Percentiles rank a stretch among this genome's conserved stretches.
Conservation (phyloP, 257 asterid genomes). For the Rubia yunnanensis region DNA sequence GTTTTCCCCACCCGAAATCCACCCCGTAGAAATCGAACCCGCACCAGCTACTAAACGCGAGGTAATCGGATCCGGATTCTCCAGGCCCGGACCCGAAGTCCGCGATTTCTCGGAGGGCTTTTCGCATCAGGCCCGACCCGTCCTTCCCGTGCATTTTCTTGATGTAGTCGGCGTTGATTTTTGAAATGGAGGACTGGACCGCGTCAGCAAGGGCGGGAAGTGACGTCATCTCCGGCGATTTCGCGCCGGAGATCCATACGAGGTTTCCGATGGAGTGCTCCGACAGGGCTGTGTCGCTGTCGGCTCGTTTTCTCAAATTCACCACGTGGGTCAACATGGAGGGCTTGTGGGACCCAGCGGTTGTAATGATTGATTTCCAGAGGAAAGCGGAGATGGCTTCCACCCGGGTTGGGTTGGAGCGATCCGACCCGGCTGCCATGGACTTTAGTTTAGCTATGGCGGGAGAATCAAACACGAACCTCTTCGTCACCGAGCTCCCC, state of each 20-base stretch:
- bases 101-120: constrained; percentile 36
- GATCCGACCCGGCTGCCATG: constrained; percentile 11
- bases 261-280: constrained; percentile 48
- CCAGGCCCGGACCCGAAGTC: constrained; percentile 26
- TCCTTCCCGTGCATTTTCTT: constrained; percentile 34
- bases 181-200: constrained; percentile 29
- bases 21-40: constrained; percentile 55
- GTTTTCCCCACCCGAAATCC: constrained; percentile 84
- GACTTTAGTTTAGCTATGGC: constrained; percentile 31
- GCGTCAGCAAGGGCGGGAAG: constrained; percentile 25
- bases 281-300: constrained; percentile 31
- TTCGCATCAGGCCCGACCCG: constrained; percentile 32
- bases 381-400: constrained; percentile 65
- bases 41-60: constrained; percentile 73
- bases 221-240: constrained; percentile 1
- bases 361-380: constrained; percentile 45
- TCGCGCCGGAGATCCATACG: constrained; percentile 51
- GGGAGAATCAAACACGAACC: constrained; percentile 40
- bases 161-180: constrained; percentile 31
- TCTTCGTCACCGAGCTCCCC: constrained; percentile 44
- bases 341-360: constrained; percentile 15
- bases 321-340: constrained; percentile 62
- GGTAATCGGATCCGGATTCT: constrained; percentile 15
- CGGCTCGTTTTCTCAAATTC: constrained; percentile 44
- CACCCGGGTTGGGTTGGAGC: constrained; percentile 34